phyloP scores from a whole-genome alignment of 345 rosid species.

The Brassica carinata region DNA sequence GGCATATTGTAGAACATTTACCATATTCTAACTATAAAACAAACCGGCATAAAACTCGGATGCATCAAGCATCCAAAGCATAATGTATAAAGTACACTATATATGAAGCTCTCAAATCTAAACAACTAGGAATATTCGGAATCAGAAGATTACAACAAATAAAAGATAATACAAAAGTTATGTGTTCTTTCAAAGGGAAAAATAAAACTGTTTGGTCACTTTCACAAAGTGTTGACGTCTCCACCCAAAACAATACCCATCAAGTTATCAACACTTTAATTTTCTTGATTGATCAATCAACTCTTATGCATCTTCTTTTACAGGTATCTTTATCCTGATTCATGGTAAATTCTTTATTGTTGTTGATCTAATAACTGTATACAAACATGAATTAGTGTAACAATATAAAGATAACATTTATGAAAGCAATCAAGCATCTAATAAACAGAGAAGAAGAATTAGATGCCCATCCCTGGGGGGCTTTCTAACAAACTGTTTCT shows the following conservation, averaged over 20 bases:
- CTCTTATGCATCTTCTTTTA: neutral
- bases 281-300: neutral
- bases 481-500: constrained; percentile 11
- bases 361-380: neutral
- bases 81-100: neutral
- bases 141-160: constrained; percentile 22
- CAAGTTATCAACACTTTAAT: neutral
- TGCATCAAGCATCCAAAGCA: constrained; percentile 8
- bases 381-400: neutral
- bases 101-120: constrained; percentile 8
- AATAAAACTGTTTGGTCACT: neutral
- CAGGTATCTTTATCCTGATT: neutral
- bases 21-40: neutral
- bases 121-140: constrained; percentile 19
- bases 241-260: neutral
- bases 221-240: constrained; percentile 18
- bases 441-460: constrained; percentile 13
- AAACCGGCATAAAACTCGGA: neutral
- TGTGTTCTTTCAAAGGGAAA: neutral
- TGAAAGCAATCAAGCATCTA: constrained; percentile 11
- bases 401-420: constrained; percentile 6
- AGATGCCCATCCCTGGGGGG: constrained; percentile 27
- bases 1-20: neutral
- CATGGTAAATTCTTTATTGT: neutral
- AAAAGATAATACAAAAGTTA: constrained; percentile 26